Percentiles rank a stretch among this genome's conserved stretches.
Evolutionary conservation across 805 yeast genomes (phyloP).

Genomic region (Yamadazyma akitaensis): DNA sequence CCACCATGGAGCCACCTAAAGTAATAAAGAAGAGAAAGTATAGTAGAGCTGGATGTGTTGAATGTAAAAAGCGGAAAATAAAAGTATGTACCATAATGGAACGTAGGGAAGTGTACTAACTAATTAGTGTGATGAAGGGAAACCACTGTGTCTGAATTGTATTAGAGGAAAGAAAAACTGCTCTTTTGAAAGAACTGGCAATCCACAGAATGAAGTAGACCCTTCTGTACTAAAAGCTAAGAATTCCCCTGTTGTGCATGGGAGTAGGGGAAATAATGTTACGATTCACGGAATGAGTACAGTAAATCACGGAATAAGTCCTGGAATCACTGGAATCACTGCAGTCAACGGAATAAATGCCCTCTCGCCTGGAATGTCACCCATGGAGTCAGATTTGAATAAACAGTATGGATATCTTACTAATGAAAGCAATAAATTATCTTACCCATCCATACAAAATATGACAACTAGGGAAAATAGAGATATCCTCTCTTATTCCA

Average conservation of each 20-base stretch:
- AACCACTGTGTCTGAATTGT: constrained; percentile 15
- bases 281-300: background rate
- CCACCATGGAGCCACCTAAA: background rate
- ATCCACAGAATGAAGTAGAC: too few species aligned
- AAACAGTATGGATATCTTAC: background rate
- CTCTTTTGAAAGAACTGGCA: background rate
- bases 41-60: constrained; percentile 15
- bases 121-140: constrained; percentile 16
- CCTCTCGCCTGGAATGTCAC: background rate
- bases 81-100: constrained; percentile 12
- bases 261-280: too few species aligned
- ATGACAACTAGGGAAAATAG: background rate
- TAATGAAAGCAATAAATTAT: background rate
- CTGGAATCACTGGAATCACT: background rate
- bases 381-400: background rate
- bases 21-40: constrained; percentile 15
- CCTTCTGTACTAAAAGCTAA: too few species aligned
- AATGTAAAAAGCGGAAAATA: constrained; percentile 15
- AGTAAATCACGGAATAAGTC: background rate
- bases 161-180: constrained; percentile 10
- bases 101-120: background rate
- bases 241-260: too few species aligned
- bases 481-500: background rate
- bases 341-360: background rate
- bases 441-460: background rate